These are phyloP conservation scores for Coleophoma eucalyptorum DNA, from an alignment of 2,329 filamentous ascomycete species.

Conservation along the genomic window DNA sequence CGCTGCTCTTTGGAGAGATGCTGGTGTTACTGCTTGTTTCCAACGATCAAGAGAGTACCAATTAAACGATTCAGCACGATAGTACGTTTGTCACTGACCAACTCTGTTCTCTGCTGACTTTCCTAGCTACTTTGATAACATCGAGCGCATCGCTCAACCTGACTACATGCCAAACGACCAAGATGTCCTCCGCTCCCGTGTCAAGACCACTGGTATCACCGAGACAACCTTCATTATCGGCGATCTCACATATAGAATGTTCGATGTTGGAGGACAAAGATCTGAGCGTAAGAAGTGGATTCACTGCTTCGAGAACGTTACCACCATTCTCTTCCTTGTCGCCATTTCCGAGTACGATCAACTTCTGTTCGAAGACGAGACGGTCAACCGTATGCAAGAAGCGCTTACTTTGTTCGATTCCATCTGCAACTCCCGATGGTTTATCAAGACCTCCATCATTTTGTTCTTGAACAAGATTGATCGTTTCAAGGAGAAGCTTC, in stretches of 20 bases:
- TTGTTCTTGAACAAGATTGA: slow-evolving; percentile 90
- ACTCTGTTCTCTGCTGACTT: neutral
- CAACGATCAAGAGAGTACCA: slow-evolving; percentile 85
- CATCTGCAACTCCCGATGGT: slow-evolving; percentile 86
- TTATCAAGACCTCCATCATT: slow-evolving; percentile 86
- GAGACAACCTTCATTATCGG: slow-evolving; percentile 93
- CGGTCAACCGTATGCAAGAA: slow-evolving; percentile 93
- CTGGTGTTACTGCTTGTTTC: slow-evolving; percentile 82
- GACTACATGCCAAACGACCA: slow-evolving; percentile 90
- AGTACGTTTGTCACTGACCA: slow-evolving; percentile 55
- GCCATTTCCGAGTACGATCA: slow-evolving; percentile 97
- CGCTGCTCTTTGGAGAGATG: slow-evolving; percentile 78
- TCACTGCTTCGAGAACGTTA: slow-evolving; percentile 75
- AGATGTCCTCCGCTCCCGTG: slow-evolving; percentile 85
- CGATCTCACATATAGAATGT: slow-evolving; percentile 92
- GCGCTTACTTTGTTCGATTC: slow-evolving; percentile 83
- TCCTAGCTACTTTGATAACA: slow-evolving; percentile 71
- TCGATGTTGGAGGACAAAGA: slow-evolving; percentile 71
- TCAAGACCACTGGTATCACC: slow-evolving; percentile 93
- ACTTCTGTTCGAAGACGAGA: slow-evolving; percentile 92
- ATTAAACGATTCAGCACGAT: slow-evolving; percentile 90
- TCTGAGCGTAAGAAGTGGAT: slow-evolving; percentile 80
- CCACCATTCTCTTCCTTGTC: slow-evolving; percentile 88
- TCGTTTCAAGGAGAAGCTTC: slow-evolving; percentile 82
- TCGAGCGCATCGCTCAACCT: slow-evolving; percentile 70